A percentile compares a stretch with the other conserved stretches of the same genome.
Evolutionary conservation across 2,329 filamentous ascomycete genomes (phyloP).

Genomic region (Colletotrichum ledebouriae): DNA sequence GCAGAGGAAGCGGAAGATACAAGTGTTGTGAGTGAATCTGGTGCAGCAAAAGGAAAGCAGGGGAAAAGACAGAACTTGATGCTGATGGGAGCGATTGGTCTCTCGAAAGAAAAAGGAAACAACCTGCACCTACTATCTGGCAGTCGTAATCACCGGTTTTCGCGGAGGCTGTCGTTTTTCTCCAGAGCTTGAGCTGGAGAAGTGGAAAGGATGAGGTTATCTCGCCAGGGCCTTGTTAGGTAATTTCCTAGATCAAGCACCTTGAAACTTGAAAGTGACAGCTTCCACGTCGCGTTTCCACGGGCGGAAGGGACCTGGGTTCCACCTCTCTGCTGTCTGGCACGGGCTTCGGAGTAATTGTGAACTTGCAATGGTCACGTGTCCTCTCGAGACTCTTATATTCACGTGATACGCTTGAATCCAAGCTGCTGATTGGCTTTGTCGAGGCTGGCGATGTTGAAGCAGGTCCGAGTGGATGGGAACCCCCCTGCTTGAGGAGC

Average conservation of each 20-base stretch:
- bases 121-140: slow-evolving; percentile 6
- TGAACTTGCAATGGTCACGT: slow-evolving; percentile 8
- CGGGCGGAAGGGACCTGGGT: slow-evolving; percentile 16
- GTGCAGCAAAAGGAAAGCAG: background rate
- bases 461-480: slow-evolving; percentile 5
- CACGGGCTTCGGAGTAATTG: slow-evolving; percentile 27
- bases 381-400: background rate
- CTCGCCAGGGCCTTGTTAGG: slow-evolving; percentile 28
- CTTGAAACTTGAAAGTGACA: slow-evolving; percentile 33
- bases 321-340: slow-evolving; percentile 12
- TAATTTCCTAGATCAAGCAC: slow-evolving; percentile 35
- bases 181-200: slow-evolving; percentile 21
- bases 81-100: background rate
- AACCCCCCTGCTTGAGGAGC: slow-evolving; percentile 3
- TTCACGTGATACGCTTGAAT: slow-evolving; percentile 18
- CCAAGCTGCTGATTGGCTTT: slow-evolving; percentile 11
- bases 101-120: background rate
- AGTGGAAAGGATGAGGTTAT: slow-evolving; percentile 33
- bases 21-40: background rate
- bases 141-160: background rate
- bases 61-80: background rate
- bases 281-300: slow-evolving; percentile 25
- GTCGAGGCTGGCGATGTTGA: background rate
- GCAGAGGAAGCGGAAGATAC: slow-evolving; percentile 4
- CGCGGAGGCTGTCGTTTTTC: background rate